These are phyloP conservation scores for Populus ilicifolia DNA, from an alignment of 345 rosid genomes.

Conservation along the genomic window DNA sequence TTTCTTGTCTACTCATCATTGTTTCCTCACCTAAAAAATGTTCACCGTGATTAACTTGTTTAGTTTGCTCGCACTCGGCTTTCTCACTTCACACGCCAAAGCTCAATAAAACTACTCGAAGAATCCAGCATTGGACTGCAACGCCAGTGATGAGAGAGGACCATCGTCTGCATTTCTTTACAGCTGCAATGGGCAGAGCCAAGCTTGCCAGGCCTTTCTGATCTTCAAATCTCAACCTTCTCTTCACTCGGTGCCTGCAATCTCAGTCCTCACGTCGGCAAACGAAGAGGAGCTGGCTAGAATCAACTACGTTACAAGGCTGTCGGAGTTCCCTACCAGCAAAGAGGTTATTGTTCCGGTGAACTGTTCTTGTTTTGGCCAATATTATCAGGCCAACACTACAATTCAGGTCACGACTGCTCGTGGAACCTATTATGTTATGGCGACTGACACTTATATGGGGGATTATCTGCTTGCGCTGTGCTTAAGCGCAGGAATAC, in stretches of 20 bases:
- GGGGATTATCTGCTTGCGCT: conserved; percentile 39
- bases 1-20: background rate
- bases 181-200: conserved; percentile 36
- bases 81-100: conserved; percentile 1
- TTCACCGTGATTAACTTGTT: conserved; percentile 12
- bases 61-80: background rate
- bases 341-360: conserved; percentile 45
- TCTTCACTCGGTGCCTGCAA: conserved; percentile 34
- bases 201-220: conserved; percentile 38
- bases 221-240: conserved; percentile 39
- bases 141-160: conserved; percentile 9
- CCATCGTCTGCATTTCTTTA: conserved; percentile 39
- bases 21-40: background rate
- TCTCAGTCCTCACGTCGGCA: conserved; percentile 35
- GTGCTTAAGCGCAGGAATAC: conserved; percentile 27
- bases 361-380: conserved; percentile 34
- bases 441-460: conserved; percentile 28
- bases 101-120: conserved; percentile 39
- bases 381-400: conserved; percentile 34
- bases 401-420: conserved; percentile 5
- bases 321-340: conserved; percentile 22
- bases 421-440: conserved; percentile 13
- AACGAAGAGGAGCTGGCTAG: conserved; percentile 23
- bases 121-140: conserved; percentile 24
- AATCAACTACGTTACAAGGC: conserved; percentile 35